Conservation (phyloP, 768 basidiomycete genomes). For the Tylopilus intermedius region DNA sequence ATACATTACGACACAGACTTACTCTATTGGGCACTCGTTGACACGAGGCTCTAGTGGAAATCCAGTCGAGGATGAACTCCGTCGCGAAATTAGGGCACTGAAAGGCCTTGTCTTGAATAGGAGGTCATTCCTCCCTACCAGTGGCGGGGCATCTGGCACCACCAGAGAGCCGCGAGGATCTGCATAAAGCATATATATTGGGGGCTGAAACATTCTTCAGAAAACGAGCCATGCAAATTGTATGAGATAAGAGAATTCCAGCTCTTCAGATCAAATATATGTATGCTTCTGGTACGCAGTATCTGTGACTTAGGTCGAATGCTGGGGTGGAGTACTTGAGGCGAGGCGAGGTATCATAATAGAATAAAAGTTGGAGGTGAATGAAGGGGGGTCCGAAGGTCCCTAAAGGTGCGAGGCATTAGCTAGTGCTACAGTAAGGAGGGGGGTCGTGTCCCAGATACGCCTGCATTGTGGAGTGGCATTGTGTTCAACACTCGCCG, state of each 20-base stretch:
- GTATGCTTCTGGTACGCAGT: background rate
- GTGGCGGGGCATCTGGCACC: slow-evolving; percentile 3
- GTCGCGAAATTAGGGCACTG: slow-evolving; percentile 68
- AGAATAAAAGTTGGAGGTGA: background rate
- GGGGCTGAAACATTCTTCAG: background rate
- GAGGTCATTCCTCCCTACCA: slow-evolving; percentile 33
- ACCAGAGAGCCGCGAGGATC: slow-evolving; percentile 2
- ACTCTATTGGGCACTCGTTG: slow-evolving; percentile 29
- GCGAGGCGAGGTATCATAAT: slow-evolving; percentile 1
- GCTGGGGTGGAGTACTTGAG: background rate
- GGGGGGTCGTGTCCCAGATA: background rate
- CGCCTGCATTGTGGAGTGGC: background rate
- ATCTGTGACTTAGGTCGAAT: too few relatives aligned
- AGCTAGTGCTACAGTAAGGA: background rate
- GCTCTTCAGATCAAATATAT: background rate
- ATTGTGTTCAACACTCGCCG: slow-evolving; percentile 33
- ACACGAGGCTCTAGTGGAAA: slow-evolving; percentile 20
- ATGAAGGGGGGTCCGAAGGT: background rate
- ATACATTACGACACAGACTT: slow-evolving; percentile 72
- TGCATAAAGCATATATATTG: background rate
- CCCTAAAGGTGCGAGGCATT: background rate
- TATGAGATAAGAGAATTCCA: background rate
- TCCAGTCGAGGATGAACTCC: slow-evolving; percentile 55
- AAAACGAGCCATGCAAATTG: background rate
- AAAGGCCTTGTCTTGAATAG: slow-evolving; percentile 78